These are phyloP conservation scores for Rhypophila decipiens DNA, from an alignment of 495 filamentous ascomycete genomes.

Conservation along the genomic window DNA sequence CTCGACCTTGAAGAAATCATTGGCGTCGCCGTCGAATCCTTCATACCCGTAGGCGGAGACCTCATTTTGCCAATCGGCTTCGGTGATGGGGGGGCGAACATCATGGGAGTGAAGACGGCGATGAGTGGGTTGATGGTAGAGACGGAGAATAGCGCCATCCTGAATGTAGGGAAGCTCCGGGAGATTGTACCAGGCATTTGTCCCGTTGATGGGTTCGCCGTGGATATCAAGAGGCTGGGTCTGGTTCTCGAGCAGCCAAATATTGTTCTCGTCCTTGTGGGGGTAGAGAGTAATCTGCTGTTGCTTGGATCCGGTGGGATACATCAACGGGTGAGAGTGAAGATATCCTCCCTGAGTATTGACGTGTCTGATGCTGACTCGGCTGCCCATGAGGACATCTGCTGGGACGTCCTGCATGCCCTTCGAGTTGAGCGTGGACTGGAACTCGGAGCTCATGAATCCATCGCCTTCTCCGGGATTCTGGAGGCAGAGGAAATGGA, in stretches of 20 bases:
- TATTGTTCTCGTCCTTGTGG: slow-evolving; percentile 98
- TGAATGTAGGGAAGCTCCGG: slow-evolving; percentile 61
- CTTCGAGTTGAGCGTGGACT: slow-evolving; percentile 93
- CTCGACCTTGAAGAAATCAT: slow-evolving; percentile 91
- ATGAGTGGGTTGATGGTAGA: slow-evolving; percentile 78
- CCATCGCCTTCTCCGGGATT: slow-evolving; percentile 97
- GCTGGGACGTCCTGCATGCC: slow-evolving; percentile 91
- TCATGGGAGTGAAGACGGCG: slow-evolving; percentile 95
- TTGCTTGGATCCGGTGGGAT: slow-evolving; percentile 93
- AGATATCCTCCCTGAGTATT: slow-evolving; percentile 98
- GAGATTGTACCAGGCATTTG: slow-evolving; percentile 74
- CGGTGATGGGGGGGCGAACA: slow-evolving; percentile 91
- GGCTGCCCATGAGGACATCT: slow-evolving; percentile 83
- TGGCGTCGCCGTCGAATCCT: slow-evolving; percentile 93
- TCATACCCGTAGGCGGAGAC: slow-evolving; percentile 97
- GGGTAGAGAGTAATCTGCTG: slow-evolving; percentile 98
- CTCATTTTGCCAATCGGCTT: slow-evolving; percentile 98
- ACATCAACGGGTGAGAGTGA: slow-evolving; percentile 96
- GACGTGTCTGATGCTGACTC: slow-evolving; percentile 78
- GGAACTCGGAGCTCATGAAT: slow-evolving; percentile 99
- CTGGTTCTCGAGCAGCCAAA: slow-evolving; percentile 89
- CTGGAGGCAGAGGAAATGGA: slow-evolving; percentile 86
- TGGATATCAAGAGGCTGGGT: slow-evolving; percentile 78
- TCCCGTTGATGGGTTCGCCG: slow-evolving; percentile 69
- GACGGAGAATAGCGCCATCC: slow-evolving; percentile 70